Evolutionary conservation across 75 land plant species (phyloP).

Genomic region (Sequoia sempervirens): DNA sequence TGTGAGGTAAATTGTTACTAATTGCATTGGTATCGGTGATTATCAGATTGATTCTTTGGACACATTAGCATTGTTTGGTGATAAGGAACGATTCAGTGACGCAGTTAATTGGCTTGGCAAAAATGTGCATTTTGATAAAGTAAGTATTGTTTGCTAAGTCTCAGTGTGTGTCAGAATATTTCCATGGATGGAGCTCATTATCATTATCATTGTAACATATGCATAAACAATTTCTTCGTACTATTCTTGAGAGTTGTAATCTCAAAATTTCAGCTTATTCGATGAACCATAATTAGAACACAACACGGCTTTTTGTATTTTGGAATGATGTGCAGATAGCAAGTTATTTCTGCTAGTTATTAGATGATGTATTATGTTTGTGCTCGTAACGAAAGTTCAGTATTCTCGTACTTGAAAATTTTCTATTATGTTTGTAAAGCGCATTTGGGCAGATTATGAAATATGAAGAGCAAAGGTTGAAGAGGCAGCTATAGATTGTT

Average conservation of each 20-base stretch:
- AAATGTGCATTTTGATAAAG: conserved; percentile 86
- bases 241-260: not conserved
- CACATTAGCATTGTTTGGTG: conserved; percentile 88
- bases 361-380: not conserved
- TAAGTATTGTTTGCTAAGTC: conserved; percentile 23
- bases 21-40: not conserved
- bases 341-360: not conserved
- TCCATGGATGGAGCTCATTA: not conserved
- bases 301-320: not conserved
- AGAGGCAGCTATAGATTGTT: not conserved
- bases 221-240: not conserved
- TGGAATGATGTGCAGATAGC: not conserved
- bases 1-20: conserved; percentile 5
- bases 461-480: not conserved
- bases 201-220: not conserved
- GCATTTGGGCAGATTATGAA: not conserved
- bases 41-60: conserved; percentile 90
- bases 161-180: not conserved
- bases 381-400: not conserved
- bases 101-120: conserved; percentile 91
- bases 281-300: not conserved
- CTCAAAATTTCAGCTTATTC: not conserved
- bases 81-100: conserved; percentile 51
- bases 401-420: not conserved
- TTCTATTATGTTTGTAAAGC: not conserved